Evolutionary conservation across 2,329 filamentous ascomycete species (phyloP).

Genomic region (Dactylella cylindrospora): DNA sequence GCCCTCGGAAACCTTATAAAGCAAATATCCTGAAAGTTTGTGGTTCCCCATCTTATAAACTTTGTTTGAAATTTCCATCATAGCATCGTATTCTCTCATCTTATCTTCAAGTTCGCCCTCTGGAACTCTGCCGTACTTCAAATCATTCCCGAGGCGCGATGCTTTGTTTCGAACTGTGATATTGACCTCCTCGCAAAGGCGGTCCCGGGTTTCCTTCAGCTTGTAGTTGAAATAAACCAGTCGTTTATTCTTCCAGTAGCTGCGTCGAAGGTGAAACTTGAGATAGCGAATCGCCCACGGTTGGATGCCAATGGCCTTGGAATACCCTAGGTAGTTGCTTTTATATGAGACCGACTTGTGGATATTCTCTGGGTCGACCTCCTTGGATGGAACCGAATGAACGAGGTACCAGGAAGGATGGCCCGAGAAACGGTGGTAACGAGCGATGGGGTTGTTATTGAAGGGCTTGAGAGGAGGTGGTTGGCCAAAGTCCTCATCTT

Average conservation of each 20-base stretch:
- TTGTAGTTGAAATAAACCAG: slow-evolving; percentile 6
- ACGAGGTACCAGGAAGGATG: too few species aligned
- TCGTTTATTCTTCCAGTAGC: slow-evolving; percentile 7
- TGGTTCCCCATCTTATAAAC: slow-evolving; percentile 19
- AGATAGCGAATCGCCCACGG: slow-evolving; percentile 13
- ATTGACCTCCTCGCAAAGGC: slow-evolving; percentile 26
- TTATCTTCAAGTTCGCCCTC: background rate
- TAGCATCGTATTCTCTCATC: slow-evolving; percentile 8
- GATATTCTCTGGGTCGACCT: too few species aligned
- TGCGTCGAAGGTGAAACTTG: slow-evolving; percentile 1
- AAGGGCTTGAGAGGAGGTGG: too few species aligned
- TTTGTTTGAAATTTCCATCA: slow-evolving; percentile 12
- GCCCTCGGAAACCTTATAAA: slow-evolving; percentile 22
- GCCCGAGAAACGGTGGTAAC: too few species aligned
- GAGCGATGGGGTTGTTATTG: too few species aligned
- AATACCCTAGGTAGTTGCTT: background rate
- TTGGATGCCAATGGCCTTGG: slow-evolving; percentile 16
- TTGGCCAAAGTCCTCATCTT: too few species aligned
- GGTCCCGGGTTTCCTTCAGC: background rate
- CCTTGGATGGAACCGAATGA: too few species aligned
- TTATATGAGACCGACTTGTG: too few species aligned
- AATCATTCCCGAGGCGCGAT: background rate
- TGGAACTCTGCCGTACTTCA: background rate
- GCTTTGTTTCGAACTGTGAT: slow-evolving; percentile 22
- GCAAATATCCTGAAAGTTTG: slow-evolving; percentile 20